These are phyloP conservation scores for Xylaria sp. DNA, from an alignment of 2,329 filamentous ascomycete genomes.

Conservation along the genomic window DNA sequence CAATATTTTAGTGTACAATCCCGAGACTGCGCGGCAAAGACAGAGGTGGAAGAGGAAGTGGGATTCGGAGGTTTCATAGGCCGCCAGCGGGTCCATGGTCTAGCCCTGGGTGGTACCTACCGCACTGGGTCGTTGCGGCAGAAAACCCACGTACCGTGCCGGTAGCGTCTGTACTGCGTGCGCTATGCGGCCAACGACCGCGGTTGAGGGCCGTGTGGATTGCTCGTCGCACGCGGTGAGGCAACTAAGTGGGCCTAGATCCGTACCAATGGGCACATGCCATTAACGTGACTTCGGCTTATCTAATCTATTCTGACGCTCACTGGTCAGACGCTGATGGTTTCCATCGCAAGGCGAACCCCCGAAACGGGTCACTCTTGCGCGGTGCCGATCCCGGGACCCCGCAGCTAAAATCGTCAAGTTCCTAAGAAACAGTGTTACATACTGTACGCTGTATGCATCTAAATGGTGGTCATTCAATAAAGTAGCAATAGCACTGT, in stretches of 20 bases:
- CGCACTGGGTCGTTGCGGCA: background rate
- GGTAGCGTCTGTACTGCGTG: too few relatives aligned
- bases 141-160: background rate
- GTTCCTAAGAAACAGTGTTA: too few relatives aligned
- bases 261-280: background rate
- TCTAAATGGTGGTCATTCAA: too few relatives aligned
- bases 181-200: too few relatives aligned
- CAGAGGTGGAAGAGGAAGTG: background rate
- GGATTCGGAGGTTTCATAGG: slow-evolving; percentile 16
- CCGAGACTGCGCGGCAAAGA: background rate
- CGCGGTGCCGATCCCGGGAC: background rate
- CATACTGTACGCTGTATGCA: too few relatives aligned
- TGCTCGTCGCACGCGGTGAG: background rate
- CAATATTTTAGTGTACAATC: slow-evolving; percentile 4
- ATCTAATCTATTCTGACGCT: background rate
- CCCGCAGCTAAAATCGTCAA: background rate
- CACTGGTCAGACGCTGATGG: background rate
- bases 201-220: background rate
- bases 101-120: background rate
- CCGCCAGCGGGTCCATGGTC: slow-evolving; percentile 9
- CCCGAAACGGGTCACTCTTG: background rate
- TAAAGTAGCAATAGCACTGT: too few relatives aligned
- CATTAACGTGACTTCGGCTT: background rate
- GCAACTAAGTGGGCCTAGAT: background rate
- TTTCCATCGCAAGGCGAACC: background rate